These are phyloP conservation scores for Aspergillus fischeri DNA, from an alignment of 2,329 filamentous ascomycete species.

Conservation along the genomic window DNA sequence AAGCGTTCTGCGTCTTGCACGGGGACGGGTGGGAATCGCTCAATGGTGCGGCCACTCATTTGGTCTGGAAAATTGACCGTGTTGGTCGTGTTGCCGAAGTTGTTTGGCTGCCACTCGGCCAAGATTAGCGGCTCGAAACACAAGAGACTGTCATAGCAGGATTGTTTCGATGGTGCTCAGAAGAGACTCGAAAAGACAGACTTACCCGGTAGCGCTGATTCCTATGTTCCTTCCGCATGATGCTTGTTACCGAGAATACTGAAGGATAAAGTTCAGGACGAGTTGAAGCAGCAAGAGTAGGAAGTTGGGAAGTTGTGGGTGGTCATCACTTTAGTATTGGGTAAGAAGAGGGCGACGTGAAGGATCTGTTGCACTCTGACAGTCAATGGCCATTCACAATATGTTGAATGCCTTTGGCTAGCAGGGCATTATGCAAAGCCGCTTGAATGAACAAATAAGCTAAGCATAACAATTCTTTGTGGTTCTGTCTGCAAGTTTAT, in stretches of 20 bases:
- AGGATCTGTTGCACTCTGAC: not conserved
- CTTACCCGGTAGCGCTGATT: not conserved
- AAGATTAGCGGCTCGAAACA: not conserved
- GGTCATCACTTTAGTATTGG: not conserved
- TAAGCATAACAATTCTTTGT: not conserved
- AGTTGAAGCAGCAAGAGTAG: not conserved
- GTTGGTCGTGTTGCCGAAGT: not conserved
- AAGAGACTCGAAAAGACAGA: not conserved
- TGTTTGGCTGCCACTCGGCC: not conserved
- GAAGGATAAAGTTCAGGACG: not conserved
- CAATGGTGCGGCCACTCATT: not conserved
- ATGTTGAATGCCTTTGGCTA: not conserved
- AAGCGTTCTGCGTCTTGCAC: not conserved
- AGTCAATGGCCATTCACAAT: not conserved
- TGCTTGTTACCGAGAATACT: not conserved
- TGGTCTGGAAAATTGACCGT: not conserved
- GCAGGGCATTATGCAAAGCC: not conserved
- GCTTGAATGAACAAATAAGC: not conserved
- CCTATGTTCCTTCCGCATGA: not conserved
- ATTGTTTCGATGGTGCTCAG: not conserved
- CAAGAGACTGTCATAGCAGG: not conserved
- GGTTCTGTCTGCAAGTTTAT: not conserved
- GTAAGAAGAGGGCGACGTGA: not conserved
- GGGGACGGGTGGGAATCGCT: not conserved
- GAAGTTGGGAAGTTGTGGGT: not conserved